phyloP scores from a whole-genome alignment of 2,329 filamentous ascomycete genomes.

The Penicillium fuscoglaucum region DNA sequence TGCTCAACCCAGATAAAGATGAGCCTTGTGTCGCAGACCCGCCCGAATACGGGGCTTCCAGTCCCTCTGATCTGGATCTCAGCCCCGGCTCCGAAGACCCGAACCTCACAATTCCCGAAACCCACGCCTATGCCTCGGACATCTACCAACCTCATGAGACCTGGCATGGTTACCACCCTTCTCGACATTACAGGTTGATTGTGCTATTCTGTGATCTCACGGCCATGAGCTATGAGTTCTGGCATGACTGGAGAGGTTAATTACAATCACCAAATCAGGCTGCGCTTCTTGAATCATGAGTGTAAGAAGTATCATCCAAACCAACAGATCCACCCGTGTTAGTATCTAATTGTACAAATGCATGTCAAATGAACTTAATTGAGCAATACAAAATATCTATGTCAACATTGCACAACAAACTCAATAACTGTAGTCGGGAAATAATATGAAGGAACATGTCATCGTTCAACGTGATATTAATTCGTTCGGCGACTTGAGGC shows the following conservation, averaged over 20 bases:
- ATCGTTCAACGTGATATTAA: background rate
- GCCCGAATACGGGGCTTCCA: background rate
- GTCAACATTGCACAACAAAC: background rate
- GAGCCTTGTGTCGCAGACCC: background rate
- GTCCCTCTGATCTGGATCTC: too few relatives aligned
- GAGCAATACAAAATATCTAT: background rate
- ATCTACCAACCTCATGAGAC: constrained; percentile 36
- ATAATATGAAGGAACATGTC: background rate
- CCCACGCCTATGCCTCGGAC: constrained; percentile 35
- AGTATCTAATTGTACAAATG: background rate
- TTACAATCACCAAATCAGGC: background rate
- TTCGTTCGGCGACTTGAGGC: background rate
- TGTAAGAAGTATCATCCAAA: background rate
- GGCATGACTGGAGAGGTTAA: constrained; percentile 40
- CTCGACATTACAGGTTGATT: constrained; percentile 53
- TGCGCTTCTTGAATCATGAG: background rate
- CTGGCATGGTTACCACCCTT: constrained; percentile 44
- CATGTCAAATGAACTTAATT: background rate
- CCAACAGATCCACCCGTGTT: background rate
- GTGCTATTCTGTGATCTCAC: constrained; percentile 59
- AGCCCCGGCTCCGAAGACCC: background rate
- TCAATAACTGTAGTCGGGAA: background rate
- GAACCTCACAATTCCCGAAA: constrained; percentile 34
- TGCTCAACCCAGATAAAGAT: constrained; percentile 1
- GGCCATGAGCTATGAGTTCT: constrained; percentile 61